Base-by-base conservation (phyloP, 2,329 filamentous ascomycete genomes). In the Xylaria sp. region DNA sequence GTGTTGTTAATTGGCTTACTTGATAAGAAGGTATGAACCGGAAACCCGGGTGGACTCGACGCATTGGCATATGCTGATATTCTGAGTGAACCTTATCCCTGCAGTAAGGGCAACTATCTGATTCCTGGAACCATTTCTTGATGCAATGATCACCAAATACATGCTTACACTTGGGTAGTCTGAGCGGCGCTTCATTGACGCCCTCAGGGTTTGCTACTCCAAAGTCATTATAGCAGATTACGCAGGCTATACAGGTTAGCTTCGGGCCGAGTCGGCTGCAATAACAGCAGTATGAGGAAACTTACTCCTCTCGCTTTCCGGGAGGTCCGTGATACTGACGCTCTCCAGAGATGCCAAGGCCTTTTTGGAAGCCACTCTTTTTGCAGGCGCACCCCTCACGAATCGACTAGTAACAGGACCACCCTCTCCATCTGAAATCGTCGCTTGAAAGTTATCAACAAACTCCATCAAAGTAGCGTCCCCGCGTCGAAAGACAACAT, bases 211-310 rank as follows among this genome's bases (percentile, higher is more conserved):
- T 88, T 66, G 80, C 77, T 15, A 84, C 80, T 41, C 87, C 87
- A 72, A 86, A 90, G 9, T 89, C 87, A 71, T 89, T 90, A 75
- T 90, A 90, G 79, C 89, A 91, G 67, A 91, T 91, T 23, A 87
- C 83, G 75, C 89, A 91, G 15, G 79, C 88, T 91, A 61, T 57
- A 64, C 72, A 75, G 62, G 60, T 75, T 70, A 75, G 68, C 61
- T 41, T 63, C 0, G 52, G 58, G 55, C 23, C 18, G 33, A 36
- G 10, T 36, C 33, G 10, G 33, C 3, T 4, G 8, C 33, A 36
- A 7, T 58, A 36, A 13, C 31, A 62, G 8, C 23, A 36, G 54
- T 41, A 64, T 60, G 20, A 1, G 1, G 59, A 46, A 31, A 70
- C 84, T 78, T 78, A 88, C 86, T 84, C 74, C 79, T 81, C 69